phyloP scores from a whole-genome alignment of 2,329 filamentous ascomycete genomes.

The Aspergillus thermomutatus region DNA sequence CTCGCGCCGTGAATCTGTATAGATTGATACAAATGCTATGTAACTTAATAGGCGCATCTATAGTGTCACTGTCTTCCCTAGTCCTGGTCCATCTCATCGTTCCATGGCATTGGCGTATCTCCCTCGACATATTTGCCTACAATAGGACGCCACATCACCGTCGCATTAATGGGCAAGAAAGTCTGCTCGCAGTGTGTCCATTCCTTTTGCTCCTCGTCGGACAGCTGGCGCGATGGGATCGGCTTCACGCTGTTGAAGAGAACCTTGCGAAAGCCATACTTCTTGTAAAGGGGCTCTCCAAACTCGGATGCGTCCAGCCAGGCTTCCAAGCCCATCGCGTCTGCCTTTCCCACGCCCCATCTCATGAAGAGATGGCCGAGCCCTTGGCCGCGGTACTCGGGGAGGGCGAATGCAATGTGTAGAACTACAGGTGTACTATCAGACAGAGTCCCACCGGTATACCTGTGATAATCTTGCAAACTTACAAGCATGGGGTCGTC shows the following conservation, averaged over 20 bases:
- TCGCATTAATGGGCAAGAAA: slow-evolving; percentile 2
- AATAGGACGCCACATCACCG: slow-evolving; percentile 12
- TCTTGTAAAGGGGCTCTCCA: slow-evolving; percentile 14
- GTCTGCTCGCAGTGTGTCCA: not conserved
- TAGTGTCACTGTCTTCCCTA: not conserved
- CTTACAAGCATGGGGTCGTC: slow-evolving; percentile 22
- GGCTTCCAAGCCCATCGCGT: slow-evolving; percentile 20
- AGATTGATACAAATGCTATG: not conserved
- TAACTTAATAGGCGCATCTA: not conserved
- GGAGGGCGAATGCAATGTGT: slow-evolving; percentile 23
- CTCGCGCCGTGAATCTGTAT: not conserved
- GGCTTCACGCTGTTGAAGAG: not conserved
- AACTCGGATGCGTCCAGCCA: slow-evolving; percentile 22
- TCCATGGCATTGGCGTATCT: not conserved
- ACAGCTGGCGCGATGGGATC: not conserved
- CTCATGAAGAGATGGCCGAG: slow-evolving; percentile 19
- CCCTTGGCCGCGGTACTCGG: slow-evolving; percentile 23
- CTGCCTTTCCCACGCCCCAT: slow-evolving; percentile 26
- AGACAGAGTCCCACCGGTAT: not conserved
- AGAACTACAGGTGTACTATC: slow-evolving; percentile 11
- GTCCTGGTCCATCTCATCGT: not conserved
- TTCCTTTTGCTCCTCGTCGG: slow-evolving; percentile 7
- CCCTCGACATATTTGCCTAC: slow-evolving; percentile 10
- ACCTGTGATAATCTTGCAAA: not conserved
- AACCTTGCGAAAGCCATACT: slow-evolving; percentile 8